phyloP scores from a whole-genome alignment of 129 eudicot species.

The Flaveria trinervia region DNA sequence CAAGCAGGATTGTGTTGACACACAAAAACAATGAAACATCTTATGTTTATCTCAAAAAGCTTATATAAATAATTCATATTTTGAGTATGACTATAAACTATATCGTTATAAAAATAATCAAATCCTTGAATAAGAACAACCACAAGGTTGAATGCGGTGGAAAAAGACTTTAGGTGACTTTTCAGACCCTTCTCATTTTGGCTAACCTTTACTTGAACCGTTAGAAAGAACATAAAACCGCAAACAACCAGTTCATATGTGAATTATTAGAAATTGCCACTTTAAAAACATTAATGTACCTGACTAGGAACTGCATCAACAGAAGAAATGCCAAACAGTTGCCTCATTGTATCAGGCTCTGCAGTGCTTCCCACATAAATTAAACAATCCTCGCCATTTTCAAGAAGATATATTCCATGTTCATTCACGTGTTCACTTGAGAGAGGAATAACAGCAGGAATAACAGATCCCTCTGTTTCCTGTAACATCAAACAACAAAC shows the following conservation, averaged over 20 bases:
- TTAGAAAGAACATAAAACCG: not conserved
- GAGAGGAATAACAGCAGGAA: slow-evolving; percentile 73
- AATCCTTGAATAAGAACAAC: not conserved
- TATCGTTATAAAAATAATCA: not conserved
- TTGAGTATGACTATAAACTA: not conserved
- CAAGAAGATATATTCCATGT: slow-evolving; percentile 94
- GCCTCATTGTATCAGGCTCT: slow-evolving; percentile 49
- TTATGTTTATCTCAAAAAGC: not conserved
- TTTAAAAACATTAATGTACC: not conserved
- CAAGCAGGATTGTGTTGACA: not conserved
- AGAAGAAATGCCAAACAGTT: slow-evolving; percentile 71
- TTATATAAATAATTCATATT: not conserved
- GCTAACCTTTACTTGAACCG: not conserved
- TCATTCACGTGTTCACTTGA: slow-evolving; percentile 81
- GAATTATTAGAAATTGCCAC: not conserved
- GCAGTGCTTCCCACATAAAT: slow-evolving; percentile 69
- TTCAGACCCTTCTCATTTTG: not conserved
- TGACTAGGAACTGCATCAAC: slow-evolving; percentile 47
- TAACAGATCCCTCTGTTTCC: slow-evolving; percentile 61
- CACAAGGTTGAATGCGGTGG: not conserved
- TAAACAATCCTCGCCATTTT: slow-evolving; percentile 86
- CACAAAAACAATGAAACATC: not conserved
- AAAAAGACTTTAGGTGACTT: not conserved
- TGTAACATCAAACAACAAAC: slow-evolving; percentile 34
- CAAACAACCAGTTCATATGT: not conserved